Base-by-base conservation (phyloP, 2,329 filamentous ascomycete genomes). In the Cryphonectria naterciae region DNA sequence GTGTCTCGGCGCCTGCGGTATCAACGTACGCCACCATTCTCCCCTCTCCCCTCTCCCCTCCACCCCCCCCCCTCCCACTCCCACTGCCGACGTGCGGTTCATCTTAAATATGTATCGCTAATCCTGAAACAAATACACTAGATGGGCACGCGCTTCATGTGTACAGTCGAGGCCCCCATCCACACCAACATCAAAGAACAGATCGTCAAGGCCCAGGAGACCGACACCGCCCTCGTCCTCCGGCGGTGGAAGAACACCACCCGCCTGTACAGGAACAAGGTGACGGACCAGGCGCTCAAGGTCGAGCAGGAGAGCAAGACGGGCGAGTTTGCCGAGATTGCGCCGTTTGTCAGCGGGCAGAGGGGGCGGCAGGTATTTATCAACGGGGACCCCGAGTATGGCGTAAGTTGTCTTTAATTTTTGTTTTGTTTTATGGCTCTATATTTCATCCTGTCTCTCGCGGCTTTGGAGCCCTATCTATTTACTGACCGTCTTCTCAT, bases 141-240 rank as follows among this genome's bases (percentile, higher is more conserved):
- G 63, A 99, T 99, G 96, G 96, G 96, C 70, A 99, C 96, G 13
- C 87, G 96, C 58, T 99, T 98, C 85, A 97, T 99, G 93, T 95
- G 92, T 84, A 98, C 96, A 0, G 86, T 95, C 61, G 96, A 98
- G 82, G 91, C 95, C 22, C 96, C 96, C 0, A 93, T 99, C 74
- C 96, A 99, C 83, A 80, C 89, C 65, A 97, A 97, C 75, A 94
- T 99, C 85, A 99, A 99, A 87, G 87, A 97, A 81, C 87, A 92
- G 75, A 99, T 99, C 77, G 94, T 98, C 66, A 87, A 89, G 69
- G 93, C 95, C 1, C 87, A 94, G 74, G 96, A 99, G 86, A 94
- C 92, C 32, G 94, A 98, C 81, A 99, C 96, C 0, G 90, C 94
- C 75, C 87, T 99, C 67, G 89, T 99, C 35, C 85, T 99, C 78